Base-by-base conservation (phyloP, 2,329 filamentous ascomycete genomes). In the Trichoderma atrobrunneum region DNA sequence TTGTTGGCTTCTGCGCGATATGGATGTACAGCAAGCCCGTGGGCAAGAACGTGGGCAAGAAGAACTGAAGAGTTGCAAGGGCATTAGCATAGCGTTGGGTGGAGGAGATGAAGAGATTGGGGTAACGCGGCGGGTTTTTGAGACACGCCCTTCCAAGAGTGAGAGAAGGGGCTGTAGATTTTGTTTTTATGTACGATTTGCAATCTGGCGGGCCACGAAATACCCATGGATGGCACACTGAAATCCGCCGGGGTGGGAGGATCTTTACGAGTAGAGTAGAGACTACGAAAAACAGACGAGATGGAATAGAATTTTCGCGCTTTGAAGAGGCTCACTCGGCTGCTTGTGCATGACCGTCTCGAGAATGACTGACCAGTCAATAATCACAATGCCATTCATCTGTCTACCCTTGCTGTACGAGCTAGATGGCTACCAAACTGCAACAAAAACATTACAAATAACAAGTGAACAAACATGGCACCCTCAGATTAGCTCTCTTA, bases 1-100 rank as follows among this genome's bases (percentile, higher is more conserved):
- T 95, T 88, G 75, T 98, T 74, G 89, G 85, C 0, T 98, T 99
- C 83, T 93, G 94, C 67, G 89, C 90, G 16, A 78, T 98, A 43
- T 99, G 96, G 96, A 85, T 99, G 82, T 99, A 87, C 78, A 89
- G 87, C 78, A 85, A 85, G 78, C 87, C 88, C 2, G 78, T 80
- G 3, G 79, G 77, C 36, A 39, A 39, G 16, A 36, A 6, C 32
- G 10, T 12, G 32, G 34, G 34, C 26, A 77, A 72, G 72, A 73
- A 73, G 64, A 73, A 72, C 34, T 70, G 14, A 36, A 36, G 24
- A 12, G 21, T 7, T 12, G 7, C 5, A 34, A 28, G 32, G 59
- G 43, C 3, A 18, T 26, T 5, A 39, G 7, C 21, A 39, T 39
- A 5, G 11, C 18, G 12, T 12, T 14, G 2, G 21, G 28, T 34